Evolutionary conservation across 371 early-diverging fungal species (phyloP).

Genomic region (Dichotomocladium elegans): DNA sequence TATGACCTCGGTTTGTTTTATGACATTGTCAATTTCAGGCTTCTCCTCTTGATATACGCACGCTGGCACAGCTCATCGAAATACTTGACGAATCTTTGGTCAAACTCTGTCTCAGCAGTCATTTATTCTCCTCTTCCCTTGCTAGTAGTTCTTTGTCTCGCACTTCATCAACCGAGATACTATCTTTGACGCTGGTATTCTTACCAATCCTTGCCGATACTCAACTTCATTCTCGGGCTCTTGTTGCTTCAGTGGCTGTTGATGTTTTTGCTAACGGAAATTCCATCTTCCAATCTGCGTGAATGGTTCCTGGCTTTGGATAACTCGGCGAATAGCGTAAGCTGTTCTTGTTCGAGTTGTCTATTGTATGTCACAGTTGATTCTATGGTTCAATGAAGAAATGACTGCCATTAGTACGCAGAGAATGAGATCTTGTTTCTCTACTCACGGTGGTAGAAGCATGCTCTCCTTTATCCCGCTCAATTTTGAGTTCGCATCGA

Average conservation of each 20-base stretch:
- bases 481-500: constrained; percentile 6
- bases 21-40: background rate
- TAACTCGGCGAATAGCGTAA: background rate
- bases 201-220: too few species aligned
- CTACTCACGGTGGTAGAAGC: constrained; percentile 7
- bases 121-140: too few species aligned
- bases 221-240: too few species aligned
- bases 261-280: background rate
- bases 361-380: too few species aligned
- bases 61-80: background rate
- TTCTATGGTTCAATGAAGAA: too few species aligned
- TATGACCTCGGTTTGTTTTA: background rate
- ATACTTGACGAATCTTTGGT: background rate
- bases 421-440: too few species aligned
- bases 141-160: too few species aligned
- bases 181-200: too few species aligned
- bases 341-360: background rate
- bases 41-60: background rate
- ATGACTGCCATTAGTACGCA: too few species aligned
- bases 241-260: too few species aligned
- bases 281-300: background rate
- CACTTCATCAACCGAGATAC: too few species aligned
- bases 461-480: constrained; percentile 14
- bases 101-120: background rate
- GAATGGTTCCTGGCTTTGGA: background rate